Evolutionary conservation across 2,329 filamentous ascomycete genomes (phyloP), one percentile per base, ranked within the genome.

Genomic region (Nakataea oryzae): DNA sequence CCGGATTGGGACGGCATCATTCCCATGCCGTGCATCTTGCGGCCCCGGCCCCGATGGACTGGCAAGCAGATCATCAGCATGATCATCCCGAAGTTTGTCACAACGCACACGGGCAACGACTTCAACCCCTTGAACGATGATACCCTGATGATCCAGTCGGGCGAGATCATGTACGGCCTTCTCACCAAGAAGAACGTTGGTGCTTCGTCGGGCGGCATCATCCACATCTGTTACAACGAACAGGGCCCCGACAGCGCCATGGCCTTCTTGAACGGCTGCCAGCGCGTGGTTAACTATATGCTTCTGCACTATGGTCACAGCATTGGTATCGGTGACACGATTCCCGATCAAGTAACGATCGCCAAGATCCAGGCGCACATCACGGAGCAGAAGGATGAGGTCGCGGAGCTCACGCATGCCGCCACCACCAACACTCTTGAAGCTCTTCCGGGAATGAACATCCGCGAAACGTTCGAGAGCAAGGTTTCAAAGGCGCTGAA

Each of bases 61-160:
- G 95, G 95, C 69, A 99, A 99, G 78, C 95, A 99, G 77, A 88
- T 99, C 67, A 87, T 96, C 72, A 97, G 93, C 75, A 86, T 97
- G 86, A 86, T 95, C 63, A 89, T 99, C 66, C 93, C 95, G 21
- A 81, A 86, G 62, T 91, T 92, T 66, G 87, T 99, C 68, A 97
- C 93, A 72, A 81, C 93, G 58, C 84, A 87, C 67, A 82, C 80
- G 63, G 79, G 85, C 57, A 86, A 86, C 58, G 86, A 90, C 63
- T 79, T 81, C 63, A 79, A 79, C 60, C 88, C 90, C 13, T 74
- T 87, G 32, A 85, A 83, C 64, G 93, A 97, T 70, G 87, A 89
- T 63, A 91, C 91, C 64, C 73, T 96, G 58, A 78, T 96, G 27
- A 89, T 99, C 57, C 88, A 93, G 70, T 88, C 89, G 62, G 95